phyloP scores from a whole-genome alignment of 495 filamentous ascomycete species.

The Immersiella caudata region DNA sequence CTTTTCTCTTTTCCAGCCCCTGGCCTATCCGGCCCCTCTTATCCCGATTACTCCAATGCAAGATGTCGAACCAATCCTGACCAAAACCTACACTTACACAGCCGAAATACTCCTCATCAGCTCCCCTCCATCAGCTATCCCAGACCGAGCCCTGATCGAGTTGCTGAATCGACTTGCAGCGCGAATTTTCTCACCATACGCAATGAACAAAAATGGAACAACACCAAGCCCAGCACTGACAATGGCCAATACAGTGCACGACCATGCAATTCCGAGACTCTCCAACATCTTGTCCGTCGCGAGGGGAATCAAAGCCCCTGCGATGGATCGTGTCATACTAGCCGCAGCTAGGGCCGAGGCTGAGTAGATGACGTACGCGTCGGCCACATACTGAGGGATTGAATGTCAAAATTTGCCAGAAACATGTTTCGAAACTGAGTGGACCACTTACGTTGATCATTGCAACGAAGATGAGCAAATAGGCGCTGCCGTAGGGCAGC shows the following conservation, averaged over 20 bases:
- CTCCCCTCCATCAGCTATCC: background rate
- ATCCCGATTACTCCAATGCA: background rate
- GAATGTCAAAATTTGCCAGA: background rate
- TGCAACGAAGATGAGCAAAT: constrained; percentile 65
- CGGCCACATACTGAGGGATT: constrained; percentile 57
- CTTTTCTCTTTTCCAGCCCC: too few relatives aligned
- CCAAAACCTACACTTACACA: constrained; percentile 6
- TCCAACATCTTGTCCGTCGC: constrained; percentile 33
- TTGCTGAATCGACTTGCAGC: constrained; percentile 26
- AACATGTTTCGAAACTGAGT: too few relatives aligned
- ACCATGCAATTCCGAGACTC: constrained; percentile 31
- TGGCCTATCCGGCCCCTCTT: background rate
- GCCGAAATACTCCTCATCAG: constrained; percentile 27
- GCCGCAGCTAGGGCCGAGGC: constrained; percentile 67
- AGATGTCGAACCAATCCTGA: background rate
- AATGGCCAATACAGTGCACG: constrained; percentile 32
- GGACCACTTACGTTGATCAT: constrained; percentile 53
- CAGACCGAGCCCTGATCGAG: constrained; percentile 12
- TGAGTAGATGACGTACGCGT: constrained; percentile 70
- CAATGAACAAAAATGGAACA: constrained; percentile 37
- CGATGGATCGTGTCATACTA: constrained; percentile 56
- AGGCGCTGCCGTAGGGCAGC: constrained; percentile 66
- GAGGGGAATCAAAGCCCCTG: constrained; percentile 59
- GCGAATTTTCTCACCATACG: constrained; percentile 31
- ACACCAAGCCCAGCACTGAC: constrained; percentile 28